These are phyloP conservation scores for Globisporangium lucens DNA, from an alignment of 352 stramenopile genomes.

Conservation along the genomic window DNA sequence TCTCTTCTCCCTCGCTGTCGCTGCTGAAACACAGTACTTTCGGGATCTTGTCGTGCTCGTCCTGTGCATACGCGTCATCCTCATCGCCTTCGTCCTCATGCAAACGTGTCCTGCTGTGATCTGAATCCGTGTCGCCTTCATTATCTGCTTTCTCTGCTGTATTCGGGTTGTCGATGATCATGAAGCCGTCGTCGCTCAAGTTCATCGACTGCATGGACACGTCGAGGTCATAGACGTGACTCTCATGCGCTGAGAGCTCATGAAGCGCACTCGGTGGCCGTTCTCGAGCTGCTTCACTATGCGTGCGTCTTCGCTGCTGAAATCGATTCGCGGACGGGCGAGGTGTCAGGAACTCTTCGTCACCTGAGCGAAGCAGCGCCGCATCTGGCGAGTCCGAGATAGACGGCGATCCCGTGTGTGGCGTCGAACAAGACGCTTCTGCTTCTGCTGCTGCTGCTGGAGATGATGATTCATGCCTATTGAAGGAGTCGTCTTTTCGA, in stretches of 20 bases:
- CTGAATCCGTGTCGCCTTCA: neutral
- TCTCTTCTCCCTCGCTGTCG: slow-evolving; percentile 33
- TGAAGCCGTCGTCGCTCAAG: slow-evolving; percentile 43
- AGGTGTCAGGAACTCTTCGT: slow-evolving; percentile 17
- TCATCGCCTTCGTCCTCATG: slow-evolving; percentile 25
- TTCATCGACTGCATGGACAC: slow-evolving; percentile 75
- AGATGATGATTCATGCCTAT: neutral
- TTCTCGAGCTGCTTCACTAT: neutral
- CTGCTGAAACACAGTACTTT: slow-evolving; percentile 43
- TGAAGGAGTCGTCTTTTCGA: neutral
- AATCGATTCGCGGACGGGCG: slow-evolving; percentile 2
- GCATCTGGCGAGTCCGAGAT: slow-evolving; percentile 3
- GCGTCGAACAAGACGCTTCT: neutral
- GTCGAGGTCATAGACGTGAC: slow-evolving; percentile 35
- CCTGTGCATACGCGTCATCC: slow-evolving; percentile 19
- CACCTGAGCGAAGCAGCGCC: neutral
- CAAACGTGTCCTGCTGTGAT: slow-evolving; percentile 11
- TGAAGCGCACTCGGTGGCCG: neutral
- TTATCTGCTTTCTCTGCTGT: neutral
- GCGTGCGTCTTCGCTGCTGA: neutral
- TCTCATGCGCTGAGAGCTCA: slow-evolving; percentile 8
- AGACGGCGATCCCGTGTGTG: slow-evolving; percentile 6
- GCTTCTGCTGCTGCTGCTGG: neutral
- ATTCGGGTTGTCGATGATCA: slow-evolving; percentile 8
- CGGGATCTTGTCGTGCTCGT: slow-evolving; percentile 27